These are phyloP conservation scores for Populus alba DNA, from an alignment of 345 rosid species.

Conservation along the genomic window DNA sequence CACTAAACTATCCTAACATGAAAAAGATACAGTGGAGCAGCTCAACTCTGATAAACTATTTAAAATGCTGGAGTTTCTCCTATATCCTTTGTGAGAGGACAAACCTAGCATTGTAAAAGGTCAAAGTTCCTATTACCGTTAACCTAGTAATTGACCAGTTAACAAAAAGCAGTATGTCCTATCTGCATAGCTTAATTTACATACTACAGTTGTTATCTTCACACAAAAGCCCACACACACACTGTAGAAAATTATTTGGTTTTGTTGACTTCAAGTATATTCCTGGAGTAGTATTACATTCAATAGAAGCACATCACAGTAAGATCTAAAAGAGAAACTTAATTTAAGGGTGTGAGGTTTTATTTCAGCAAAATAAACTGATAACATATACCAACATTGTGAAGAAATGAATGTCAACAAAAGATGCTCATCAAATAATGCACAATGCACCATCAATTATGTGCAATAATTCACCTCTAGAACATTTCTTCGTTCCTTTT, in stretches of 20 bases:
- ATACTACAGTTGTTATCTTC: background rate
- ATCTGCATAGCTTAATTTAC: background rate
- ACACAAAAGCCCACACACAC: background rate
- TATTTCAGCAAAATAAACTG: background rate
- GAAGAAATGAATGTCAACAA: background rate
- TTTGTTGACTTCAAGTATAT: too few species aligned
- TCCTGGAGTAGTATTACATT: too few species aligned
- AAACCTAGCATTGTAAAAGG: background rate
- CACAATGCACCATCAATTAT: slow-evolving; percentile 8
- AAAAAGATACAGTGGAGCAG: background rate
- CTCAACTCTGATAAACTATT: background rate
- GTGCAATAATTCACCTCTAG: slow-evolving; percentile 59
- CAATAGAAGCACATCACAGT: too few species aligned
- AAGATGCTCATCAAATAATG: slow-evolving; percentile 2
- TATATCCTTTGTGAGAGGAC: background rate
- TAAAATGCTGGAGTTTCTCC: background rate
- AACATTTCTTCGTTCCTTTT: slow-evolving; percentile 84
- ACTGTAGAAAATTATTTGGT: background rate
- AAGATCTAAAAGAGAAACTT: too few species aligned
- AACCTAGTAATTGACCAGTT: background rate
- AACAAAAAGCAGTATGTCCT: background rate
- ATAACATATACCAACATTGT: background rate
- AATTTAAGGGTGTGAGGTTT: background rate
- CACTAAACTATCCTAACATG: background rate
- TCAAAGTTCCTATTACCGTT: background rate